Base-by-base conservation (phyloP, 2,329 filamentous ascomycete species). In the Exophiala mesophila region DNA sequence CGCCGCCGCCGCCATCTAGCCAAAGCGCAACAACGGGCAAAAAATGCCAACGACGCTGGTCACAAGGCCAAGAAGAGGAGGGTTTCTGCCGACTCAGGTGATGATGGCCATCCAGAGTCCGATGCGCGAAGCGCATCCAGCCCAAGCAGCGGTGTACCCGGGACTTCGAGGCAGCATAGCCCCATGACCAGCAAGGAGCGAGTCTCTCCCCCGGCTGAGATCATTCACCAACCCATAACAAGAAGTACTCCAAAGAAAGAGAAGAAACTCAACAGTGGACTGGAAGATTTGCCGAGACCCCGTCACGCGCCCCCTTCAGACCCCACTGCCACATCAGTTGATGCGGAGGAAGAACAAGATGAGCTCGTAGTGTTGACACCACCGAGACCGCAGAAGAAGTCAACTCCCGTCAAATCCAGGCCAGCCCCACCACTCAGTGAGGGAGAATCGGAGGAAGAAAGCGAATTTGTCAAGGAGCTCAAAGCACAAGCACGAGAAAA, bases 391-490 rank as follows among this genome's bases (percentile, higher is more conserved):
- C 13, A 30, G 10, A 41, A 37, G 36, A 37, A 32, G 12, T 15
- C 16, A 15, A 13, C 36, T 5, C 24, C 35, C 8, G 9, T 36
- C 26, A 39, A 23, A n/a, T 6, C n/a, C n/a, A 39, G 35, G 26
- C 2, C 12, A 13, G 33, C 32, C 24, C 13, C 30, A 13, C 28
- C 30, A 10, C 26, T 46, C 28, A 38, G 46, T 13, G 19, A 50
- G 19, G 46, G 53, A 8, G 54, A 54, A 7, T 55, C 55, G 20
- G 54, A 55, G 17, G 49, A 57, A 10, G 45, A 50, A 8, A 60
- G 62, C 17, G 64, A 64, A 7, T 69, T 71, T 41, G 60, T 70
- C 15, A 61, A 63, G 13, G 66, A 66, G 34, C 54, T 71, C 18
- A 61, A 62, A 36, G 58, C 63, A 23, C 60, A 63, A 45, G 69